Base-by-base conservation (phyloP, 805 yeast genomes). In the Teunomyces stri region DNA sequence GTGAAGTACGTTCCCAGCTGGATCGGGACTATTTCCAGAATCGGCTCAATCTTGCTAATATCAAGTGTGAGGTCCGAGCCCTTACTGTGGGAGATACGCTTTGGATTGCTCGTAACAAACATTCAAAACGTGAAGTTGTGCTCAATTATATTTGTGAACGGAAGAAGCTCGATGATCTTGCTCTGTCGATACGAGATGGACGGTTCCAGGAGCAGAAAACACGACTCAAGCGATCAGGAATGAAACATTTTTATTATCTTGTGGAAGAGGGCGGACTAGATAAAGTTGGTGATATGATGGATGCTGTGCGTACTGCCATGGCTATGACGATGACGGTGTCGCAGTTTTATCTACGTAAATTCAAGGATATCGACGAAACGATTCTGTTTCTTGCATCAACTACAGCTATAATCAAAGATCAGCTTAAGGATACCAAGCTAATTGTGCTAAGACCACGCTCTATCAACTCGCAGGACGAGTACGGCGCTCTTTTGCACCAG, bases 141-240 rank as follows among this genome's bases (percentile, higher is more conserved):
- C 66, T 94, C 13, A 87, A 92, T 61, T 84, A 81, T 51, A 85
- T 94, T n/a, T 77, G 92, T 40, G 99, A 94, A 68, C 74, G 99
- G 33, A 94, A 94, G 65, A 70, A 97, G 47, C 65, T 91, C 38
- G 96, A 89, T 60, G 99, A 94, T 72, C 75, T 94, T 57, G 86
- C 86, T 0, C 60, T 74, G 29, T 87, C 96, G 44, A 89, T 94
- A 40, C 77, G 79, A 50, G 99, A 94, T 65, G 96, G 96, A 2
- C 69, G 99, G 43, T 90, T 86, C 58, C 73, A 75, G 46, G 99
- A 94, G 61, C 99, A 94, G 61, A 91, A 92, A 60, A 68, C 76
- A 13, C 75, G 99, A 45, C 70, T 94, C 48, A 76, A 75, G 43
- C 78, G 84, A 61, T 78, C 94, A 0, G 89, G 87, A 0, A 69